A percentile compares a stretch with the other conserved stretches of the same genome.
phyloP scores from a whole-genome alignment of 768 basidiomycete species.

The Boletus coccyginus region DNA sequence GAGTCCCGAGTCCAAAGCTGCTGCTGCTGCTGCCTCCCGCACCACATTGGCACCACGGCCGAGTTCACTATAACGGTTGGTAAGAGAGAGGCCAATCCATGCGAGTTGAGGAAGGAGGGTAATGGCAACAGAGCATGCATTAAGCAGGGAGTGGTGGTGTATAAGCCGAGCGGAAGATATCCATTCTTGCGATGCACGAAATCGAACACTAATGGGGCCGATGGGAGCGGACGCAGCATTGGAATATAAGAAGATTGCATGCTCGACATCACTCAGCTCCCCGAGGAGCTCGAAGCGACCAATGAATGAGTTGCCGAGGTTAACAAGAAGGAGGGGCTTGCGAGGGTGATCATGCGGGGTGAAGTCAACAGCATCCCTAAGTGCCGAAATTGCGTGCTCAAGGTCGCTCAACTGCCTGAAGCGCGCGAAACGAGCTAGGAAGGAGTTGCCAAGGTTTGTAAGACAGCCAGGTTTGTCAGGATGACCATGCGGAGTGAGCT shows the following conservation, averaged over 20 bases:
- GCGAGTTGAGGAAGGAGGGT: slow-evolving; percentile 19
- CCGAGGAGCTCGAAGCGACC: background rate
- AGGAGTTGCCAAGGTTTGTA: too few relatives aligned
- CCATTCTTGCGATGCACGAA: slow-evolving; percentile 7
- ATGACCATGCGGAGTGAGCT: too few relatives aligned
- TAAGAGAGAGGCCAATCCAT: slow-evolving; percentile 15
- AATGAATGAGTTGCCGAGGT: background rate
- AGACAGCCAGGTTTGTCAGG: too few relatives aligned
- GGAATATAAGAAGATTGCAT: background rate
- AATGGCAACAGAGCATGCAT: slow-evolving; percentile 19
- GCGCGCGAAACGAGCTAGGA: too few relatives aligned
- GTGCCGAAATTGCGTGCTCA: too few relatives aligned
- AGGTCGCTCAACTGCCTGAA: too few relatives aligned
- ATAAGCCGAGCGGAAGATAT: background rate
- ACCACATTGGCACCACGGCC: slow-evolving; percentile 8
- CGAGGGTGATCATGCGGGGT: too few relatives aligned
- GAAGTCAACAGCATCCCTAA: too few relatives aligned
- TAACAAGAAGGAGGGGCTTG: background rate
- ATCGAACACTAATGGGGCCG: background rate
- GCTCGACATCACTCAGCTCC: background rate
- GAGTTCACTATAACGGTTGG: slow-evolving; percentile 14
- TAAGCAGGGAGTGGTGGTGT: slow-evolving; percentile 10
- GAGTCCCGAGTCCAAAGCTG: slow-evolving; percentile 13
- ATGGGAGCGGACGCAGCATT: background rate
- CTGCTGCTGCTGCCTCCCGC: slow-evolving; percentile 22